phyloP scores from a whole-genome alignment of 2,329 filamentous ascomycete species.

The Apiospora aurea region DNA sequence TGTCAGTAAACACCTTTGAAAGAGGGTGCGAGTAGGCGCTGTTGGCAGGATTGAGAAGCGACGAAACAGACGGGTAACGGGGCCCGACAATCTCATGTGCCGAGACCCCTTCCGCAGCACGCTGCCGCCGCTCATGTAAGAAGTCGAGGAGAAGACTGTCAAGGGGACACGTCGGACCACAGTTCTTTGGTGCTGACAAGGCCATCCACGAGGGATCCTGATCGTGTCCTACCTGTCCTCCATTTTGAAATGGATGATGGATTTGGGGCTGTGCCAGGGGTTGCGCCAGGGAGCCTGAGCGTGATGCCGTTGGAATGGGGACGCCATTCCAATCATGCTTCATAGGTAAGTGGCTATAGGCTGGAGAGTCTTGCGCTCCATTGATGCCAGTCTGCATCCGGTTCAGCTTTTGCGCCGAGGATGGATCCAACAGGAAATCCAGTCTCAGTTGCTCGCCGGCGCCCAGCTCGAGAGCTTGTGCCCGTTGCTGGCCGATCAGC shows the following conservation, averaged over 20 bases:
- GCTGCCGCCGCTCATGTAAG: slow-evolving; percentile 71
- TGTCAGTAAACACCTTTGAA: slow-evolving; percentile 85
- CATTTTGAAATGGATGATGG: slow-evolving; percentile 8
- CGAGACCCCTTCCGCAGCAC: slow-evolving; percentile 69
- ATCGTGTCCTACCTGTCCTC: slow-evolving; percentile 26
- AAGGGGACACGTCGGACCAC: slow-evolving; percentile 75
- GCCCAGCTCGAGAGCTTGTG: slow-evolving; percentile 66
- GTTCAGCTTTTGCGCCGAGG: slow-evolving; percentile 56
- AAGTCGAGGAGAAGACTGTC: slow-evolving; percentile 85
- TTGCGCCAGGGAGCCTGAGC: slow-evolving; percentile 19
- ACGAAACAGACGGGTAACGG: slow-evolving; percentile 79
- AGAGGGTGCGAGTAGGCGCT: slow-evolving; percentile 74
- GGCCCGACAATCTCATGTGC: slow-evolving; percentile 75
- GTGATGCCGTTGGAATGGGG: slow-evolving; percentile 23
- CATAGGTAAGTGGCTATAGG: slow-evolving; percentile 56
- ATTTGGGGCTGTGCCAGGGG: background rate
- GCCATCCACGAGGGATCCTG: slow-evolving; percentile 31
- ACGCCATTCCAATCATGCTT: slow-evolving; percentile 57
- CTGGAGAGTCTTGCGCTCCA: slow-evolving; percentile 53
- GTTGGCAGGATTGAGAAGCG: slow-evolving; percentile 75
- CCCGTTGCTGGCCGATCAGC: slow-evolving; percentile 54
- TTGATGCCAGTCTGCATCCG: slow-evolving; percentile 59
- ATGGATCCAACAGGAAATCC: slow-evolving; percentile 72
- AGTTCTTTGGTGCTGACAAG: slow-evolving; percentile 58
- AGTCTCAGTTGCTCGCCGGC: slow-evolving; percentile 72